A percentile compares a stretch with the other conserved stretches of the same genome.
Evolutionary conservation across 1,284 basidiomycete genomes (phyloP).

Genomic region (Cutaneotrichosporon cutaneum): DNA sequence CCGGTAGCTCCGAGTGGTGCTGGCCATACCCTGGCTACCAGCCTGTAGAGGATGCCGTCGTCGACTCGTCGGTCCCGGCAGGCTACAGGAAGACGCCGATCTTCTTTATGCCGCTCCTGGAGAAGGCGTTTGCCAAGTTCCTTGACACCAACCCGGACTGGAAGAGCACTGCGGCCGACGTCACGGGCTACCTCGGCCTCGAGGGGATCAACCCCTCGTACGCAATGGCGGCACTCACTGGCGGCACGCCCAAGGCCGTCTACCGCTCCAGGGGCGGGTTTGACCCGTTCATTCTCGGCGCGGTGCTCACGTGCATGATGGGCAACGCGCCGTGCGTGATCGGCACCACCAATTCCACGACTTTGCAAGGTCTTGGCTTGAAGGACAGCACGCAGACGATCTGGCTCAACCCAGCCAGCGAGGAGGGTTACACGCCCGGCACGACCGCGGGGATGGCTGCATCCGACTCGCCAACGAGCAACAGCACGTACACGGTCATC

Average conservation of each 20-base stretch:
- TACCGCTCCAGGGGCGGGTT: slow-evolving; percentile 9
- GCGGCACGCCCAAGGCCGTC: slow-evolving; percentile 17
- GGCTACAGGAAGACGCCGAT: slow-evolving; percentile 15
- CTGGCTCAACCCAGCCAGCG: slow-evolving; percentile 20
- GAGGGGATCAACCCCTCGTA: slow-evolving; percentile 16
- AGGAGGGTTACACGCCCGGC: slow-evolving; percentile 11
- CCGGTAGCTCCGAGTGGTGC: slow-evolving; percentile 15
- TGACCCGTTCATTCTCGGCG: slow-evolving; percentile 17
- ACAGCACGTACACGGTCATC: slow-evolving; percentile 19
- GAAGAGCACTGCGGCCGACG: slow-evolving; percentile 1
- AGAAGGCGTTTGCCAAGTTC: slow-evolving; percentile 30
- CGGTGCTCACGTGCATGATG: slow-evolving; percentile 20
- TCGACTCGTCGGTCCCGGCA: too few relatives aligned
- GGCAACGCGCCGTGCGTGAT: slow-evolving; percentile 21
- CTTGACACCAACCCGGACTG: slow-evolving; percentile 21
- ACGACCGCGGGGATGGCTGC: slow-evolving; percentile 14
- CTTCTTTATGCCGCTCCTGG: slow-evolving; percentile 28
- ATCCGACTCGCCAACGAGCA: slow-evolving; percentile 15
- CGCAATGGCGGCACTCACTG: slow-evolving; percentile 23
- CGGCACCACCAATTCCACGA: slow-evolving; percentile 17
- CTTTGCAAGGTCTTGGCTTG: slow-evolving; percentile 20
- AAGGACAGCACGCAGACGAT: slow-evolving; percentile 12
- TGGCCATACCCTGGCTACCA: slow-evolving; percentile 25
- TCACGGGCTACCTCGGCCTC: slow-evolving; percentile 18
- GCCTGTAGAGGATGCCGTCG: slow-evolving; percentile 19